Evolutionary conservation across 495 filamentous ascomycete species (phyloP).

Genomic region (Sporormia fimetaria): DNA sequence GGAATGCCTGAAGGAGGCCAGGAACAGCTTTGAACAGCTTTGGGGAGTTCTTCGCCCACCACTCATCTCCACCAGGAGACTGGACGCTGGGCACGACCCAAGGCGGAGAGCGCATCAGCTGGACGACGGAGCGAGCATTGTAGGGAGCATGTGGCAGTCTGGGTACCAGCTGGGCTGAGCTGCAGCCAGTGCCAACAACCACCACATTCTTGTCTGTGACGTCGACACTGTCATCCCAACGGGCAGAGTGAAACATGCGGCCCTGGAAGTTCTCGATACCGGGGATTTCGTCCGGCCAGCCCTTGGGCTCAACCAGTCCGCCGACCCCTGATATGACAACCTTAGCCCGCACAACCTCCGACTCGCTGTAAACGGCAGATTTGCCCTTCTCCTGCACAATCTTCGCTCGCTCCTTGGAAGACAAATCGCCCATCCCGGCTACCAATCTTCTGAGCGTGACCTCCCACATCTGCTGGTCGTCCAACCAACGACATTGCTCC

Average conservation of each 20-base stretch:
- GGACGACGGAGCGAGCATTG: conserved; percentile 46
- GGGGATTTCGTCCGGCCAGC: conserved; percentile 36
- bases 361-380: conserved; percentile 18
- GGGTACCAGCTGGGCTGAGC: conserved; percentile 28
- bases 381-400: conserved; percentile 25
- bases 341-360: conserved; percentile 29
- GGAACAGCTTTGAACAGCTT: conserved; percentile 37
- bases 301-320: conserved; percentile 41
- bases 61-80: conserved; percentile 31
- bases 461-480: conserved; percentile 37
- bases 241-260: conserved; percentile 26
- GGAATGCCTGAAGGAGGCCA: conserved; percentile 32
- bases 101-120: conserved; percentile 52
- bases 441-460: conserved; percentile 26
- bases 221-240: conserved; percentile 27
- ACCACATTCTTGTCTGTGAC: conserved; percentile 30
- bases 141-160: conserved; percentile 25
- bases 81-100: conserved; percentile 42
- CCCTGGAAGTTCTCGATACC: conserved; percentile 28
- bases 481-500: conserved; percentile 47
- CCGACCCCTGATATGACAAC: conserved; percentile 43
- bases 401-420: conserved; percentile 21
- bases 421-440: conserved; percentile 29
- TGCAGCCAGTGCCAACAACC: conserved; percentile 30
- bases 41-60: conserved; percentile 37